Evolutionary conservation across 345 rosid species (phyloP).

Genomic region (Salix arbutifolia): DNA sequence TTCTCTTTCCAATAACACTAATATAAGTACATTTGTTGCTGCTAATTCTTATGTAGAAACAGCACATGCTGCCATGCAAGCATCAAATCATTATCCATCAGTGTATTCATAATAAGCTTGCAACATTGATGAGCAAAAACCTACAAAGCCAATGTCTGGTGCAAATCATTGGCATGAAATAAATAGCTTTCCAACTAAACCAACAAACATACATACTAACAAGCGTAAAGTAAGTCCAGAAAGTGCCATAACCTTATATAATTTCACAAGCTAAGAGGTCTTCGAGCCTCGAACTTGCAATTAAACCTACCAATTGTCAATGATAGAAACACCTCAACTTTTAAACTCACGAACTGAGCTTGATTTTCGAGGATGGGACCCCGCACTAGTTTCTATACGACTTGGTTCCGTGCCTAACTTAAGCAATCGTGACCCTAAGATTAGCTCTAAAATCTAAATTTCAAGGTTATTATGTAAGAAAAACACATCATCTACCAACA

Average conservation of each 20-base stretch:
- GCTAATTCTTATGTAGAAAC: neutral
- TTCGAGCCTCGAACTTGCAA: neutral
- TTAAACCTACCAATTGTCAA: neutral
- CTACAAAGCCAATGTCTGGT: neutral
- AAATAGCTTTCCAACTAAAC: neutral
- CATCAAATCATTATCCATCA: neutral
- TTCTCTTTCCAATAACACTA: neutral
- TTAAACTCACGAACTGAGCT: neutral
- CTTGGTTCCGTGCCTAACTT: neutral
- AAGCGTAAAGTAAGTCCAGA: neutral
- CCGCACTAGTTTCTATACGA: neutral
- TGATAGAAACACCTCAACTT: neutral
- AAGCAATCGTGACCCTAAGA: neutral
- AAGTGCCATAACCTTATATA: neutral
- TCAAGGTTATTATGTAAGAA: neutral
- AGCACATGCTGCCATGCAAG: neutral
- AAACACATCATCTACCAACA: neutral
- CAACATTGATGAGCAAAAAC: neutral
- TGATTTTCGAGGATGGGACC: neutral
- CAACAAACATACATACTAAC: neutral
- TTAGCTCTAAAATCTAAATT: neutral
- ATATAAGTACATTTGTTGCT: neutral
- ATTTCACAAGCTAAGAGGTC: neutral
- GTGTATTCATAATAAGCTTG: neutral
- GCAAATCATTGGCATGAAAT: neutral